A percentile compares a stretch with the other conserved stretches of the same genome.
phyloP scores from a whole-genome alignment of 768 basidiomycete genomes.

The Mycena sanguinolenta region DNA sequence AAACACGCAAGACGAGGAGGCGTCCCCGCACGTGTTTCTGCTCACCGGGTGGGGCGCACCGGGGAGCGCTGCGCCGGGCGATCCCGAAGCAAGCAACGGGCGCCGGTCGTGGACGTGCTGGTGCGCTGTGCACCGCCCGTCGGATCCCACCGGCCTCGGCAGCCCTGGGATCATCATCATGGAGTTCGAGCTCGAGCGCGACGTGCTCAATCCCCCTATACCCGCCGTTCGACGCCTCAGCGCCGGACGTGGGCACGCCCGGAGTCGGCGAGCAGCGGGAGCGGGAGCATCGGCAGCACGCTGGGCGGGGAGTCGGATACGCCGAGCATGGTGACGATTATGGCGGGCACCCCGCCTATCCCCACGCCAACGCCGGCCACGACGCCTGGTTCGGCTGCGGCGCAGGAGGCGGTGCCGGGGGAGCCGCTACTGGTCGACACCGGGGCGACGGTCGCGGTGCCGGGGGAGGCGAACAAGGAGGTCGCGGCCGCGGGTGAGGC shows the following conservation, averaged over 20 bases:
- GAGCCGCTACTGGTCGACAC: no score
- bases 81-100: conserved; percentile 45
- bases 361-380: no score
- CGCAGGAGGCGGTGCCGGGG: no score
- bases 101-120: conserved; percentile 75
- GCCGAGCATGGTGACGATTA: neutral
- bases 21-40: conserved; percentile 72
- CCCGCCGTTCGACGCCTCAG: conserved; percentile 32
- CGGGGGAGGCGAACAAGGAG: neutral
- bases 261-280: conserved; percentile 19
- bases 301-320: conserved; percentile 27
- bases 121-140: conserved; percentile 74
- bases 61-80: conserved; percentile 54
- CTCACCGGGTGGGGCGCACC: conserved; percentile 81
- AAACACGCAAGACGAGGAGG: conserved; percentile 57
- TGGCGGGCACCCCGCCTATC: neutral
- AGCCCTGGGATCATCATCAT: conserved; percentile 66
- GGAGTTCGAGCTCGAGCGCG: conserved; percentile 85
- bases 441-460: no score
- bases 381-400: no score
- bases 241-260: neutral
- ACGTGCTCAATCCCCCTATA: conserved; percentile 79
- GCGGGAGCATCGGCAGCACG: conserved; percentile 14
- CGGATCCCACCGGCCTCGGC: conserved; percentile 34
- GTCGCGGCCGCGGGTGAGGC: conserved; percentile 18